Percentiles rank a stretch among this genome's conserved stretches.
Conservation (phyloP, 2,329 filamentous ascomycete species). For the Cladosporium sp. region DNA sequence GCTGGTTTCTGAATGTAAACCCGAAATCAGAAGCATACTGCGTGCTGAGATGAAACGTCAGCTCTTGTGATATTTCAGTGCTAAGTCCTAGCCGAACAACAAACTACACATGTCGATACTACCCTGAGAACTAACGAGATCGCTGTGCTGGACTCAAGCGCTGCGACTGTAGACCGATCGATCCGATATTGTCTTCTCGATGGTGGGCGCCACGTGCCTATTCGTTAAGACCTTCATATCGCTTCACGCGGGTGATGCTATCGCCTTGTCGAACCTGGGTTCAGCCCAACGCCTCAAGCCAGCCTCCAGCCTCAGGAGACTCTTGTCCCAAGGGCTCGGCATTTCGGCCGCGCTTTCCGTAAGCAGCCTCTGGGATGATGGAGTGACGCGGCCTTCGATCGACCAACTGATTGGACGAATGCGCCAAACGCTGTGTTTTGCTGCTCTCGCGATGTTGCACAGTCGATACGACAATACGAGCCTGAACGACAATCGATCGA, state of each 20-base stretch:
- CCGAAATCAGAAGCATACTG: too few species aligned
- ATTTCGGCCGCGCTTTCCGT: constrained; percentile 1
- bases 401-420: neutral
- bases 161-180: too few species aligned
- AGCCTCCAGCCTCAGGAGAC: neutral
- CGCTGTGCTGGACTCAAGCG: too few species aligned
- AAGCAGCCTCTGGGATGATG: neutral
- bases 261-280: neutral
- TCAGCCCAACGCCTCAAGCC: neutral
- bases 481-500: neutral
- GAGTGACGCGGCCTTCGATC: constrained; percentile 6
- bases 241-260: neutral
- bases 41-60: too few species aligned
- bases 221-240: neutral
- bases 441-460: neutral
- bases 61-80: too few species aligned
- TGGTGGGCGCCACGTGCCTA: neutral
- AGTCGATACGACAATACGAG: neutral
- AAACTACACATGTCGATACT: too few species aligned
- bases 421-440: neutral
- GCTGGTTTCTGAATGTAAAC: too few species aligned
- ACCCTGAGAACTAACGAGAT: too few species aligned
- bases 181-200: neutral
- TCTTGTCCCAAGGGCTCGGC: constrained; percentile 16
- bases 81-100: too few species aligned